phyloP scores from a whole-genome alignment of 1,139 yeast genomes.

The Taphrina sp. region DNA sequence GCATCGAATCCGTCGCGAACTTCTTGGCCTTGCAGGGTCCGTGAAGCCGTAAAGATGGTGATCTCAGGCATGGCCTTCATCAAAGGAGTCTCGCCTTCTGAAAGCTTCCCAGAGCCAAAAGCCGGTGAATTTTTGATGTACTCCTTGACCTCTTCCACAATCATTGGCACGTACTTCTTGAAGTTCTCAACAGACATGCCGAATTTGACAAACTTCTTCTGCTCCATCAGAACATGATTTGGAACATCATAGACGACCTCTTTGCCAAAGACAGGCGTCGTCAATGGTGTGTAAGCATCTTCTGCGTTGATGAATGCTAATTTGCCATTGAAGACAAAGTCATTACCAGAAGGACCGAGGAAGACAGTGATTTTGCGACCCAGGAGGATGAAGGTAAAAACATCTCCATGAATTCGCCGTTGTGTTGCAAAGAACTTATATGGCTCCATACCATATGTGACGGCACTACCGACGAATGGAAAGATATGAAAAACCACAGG shows the following conservation, averaged over 20 bases:
- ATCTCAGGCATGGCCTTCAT: slow-evolving; percentile 89
- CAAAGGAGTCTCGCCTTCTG: slow-evolving; percentile 62
- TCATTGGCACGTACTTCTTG: slow-evolving; percentile 80
- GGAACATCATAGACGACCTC: slow-evolving; percentile 98
- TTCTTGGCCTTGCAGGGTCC: slow-evolving; percentile 87
- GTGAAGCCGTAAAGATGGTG: slow-evolving; percentile 93
- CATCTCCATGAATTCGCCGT: slow-evolving; percentile 64
- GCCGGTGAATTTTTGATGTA: slow-evolving; percentile 58
- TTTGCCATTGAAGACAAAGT: slow-evolving; percentile 88
- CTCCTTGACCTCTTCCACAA: slow-evolving; percentile 68
- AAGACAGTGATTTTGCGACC: slow-evolving; percentile 95
- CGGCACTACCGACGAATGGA: slow-evolving; percentile 95
- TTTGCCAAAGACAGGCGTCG: slow-evolving; percentile 96
- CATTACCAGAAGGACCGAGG: slow-evolving; percentile 96
- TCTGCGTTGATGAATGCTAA: slow-evolving; percentile 90
- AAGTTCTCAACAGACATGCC: slow-evolving; percentile 87
- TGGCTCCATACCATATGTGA: slow-evolving; percentile 85
- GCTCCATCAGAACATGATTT: slow-evolving; percentile 91
- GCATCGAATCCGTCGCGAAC: slow-evolving; percentile 80
- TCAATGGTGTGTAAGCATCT: slow-evolving; percentile 89
- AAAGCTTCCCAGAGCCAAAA: slow-evolving; percentile 46
- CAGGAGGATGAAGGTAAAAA: slow-evolving; percentile 79
- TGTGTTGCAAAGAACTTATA: slow-evolving; percentile 66
- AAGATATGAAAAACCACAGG: slow-evolving; percentile 91
- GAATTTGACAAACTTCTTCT: slow-evolving; percentile 90